Percentiles rank a stretch among this genome's conserved stretches.
phyloP scores from a whole-genome alignment of 2,329 filamentous ascomycete species.

The Fusarium sterilihyphosum region DNA sequence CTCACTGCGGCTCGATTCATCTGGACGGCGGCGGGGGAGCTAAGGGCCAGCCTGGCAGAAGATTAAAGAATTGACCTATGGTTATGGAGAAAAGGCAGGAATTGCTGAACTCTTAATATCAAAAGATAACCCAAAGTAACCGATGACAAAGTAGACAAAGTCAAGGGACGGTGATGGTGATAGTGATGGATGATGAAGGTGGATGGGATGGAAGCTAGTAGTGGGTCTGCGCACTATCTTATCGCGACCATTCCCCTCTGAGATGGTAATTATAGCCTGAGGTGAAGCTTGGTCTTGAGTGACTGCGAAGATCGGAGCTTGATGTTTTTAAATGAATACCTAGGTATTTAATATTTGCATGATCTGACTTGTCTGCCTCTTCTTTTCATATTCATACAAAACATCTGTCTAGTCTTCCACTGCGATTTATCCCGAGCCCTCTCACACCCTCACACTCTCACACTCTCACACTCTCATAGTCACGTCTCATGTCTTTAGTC shows the following conservation, averaged over 20 bases:
- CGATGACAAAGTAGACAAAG: constrained; percentile 10
- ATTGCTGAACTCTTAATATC: background rate
- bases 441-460: constrained; percentile 13
- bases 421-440: constrained; percentile 20
- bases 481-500: constrained; percentile 22
- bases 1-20: constrained; percentile 80
- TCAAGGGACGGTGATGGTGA: background rate
- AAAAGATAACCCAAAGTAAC: background rate
- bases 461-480: constrained; percentile 17
- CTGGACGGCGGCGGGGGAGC: constrained; percentile 46
- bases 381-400: background rate
- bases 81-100: background rate
- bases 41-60: constrained; percentile 23
- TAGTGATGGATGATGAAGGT: constrained; percentile 8
- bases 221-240: constrained; percentile 30
- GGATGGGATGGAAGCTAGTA: background rate
- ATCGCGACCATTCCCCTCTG: constrained; percentile 31
- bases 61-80: background rate
- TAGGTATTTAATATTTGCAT: background rate
- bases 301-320: constrained; percentile 13
- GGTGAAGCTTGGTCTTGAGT: background rate
- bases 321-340: background rate
- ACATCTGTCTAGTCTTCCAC: background rate
- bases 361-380: background rate
- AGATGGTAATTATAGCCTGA: constrained; percentile 1